These are phyloP conservation scores for Letharia columbiana DNA, from an alignment of 495 filamentous ascomycete species.

Conservation along the genomic window DNA sequence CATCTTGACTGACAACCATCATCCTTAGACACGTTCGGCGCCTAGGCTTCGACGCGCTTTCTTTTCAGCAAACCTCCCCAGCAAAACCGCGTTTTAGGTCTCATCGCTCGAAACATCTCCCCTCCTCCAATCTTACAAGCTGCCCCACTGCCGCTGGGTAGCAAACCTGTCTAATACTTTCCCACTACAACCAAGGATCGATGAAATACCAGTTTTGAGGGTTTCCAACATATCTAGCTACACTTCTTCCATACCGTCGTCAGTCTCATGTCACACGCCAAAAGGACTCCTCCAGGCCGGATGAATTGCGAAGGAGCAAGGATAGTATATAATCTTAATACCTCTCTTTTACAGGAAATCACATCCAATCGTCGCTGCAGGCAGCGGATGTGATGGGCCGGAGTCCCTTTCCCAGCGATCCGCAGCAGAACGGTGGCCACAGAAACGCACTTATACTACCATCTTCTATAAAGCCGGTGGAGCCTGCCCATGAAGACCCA, in stretches of 20 bases:
- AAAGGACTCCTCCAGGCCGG: background rate
- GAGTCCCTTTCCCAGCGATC: constrained; percentile 21
- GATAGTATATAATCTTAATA: background rate
- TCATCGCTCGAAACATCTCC: background rate
- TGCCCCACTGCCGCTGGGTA: background rate
- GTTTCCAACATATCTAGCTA: background rate
- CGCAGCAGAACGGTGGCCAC: constrained; percentile 21
- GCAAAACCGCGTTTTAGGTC: background rate
- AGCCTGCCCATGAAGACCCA: constrained; percentile 34
- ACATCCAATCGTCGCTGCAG: background rate
- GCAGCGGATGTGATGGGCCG: constrained; percentile 18
- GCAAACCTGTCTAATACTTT: background rate
- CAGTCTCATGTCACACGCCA: background rate
- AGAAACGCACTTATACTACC: constrained; percentile 37
- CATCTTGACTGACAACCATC: background rate
- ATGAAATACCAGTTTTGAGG: background rate
- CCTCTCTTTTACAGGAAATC: too few species aligned
- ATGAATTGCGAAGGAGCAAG: background rate
- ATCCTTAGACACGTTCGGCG: background rate
- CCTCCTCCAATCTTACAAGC: background rate
- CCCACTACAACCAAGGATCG: background rate
- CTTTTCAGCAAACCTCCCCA: background rate
- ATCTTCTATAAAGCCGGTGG: constrained; percentile 32
- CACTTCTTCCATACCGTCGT: background rate
- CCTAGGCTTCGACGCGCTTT: background rate